phyloP scores from a whole-genome alignment of 1,139 yeast species.

The Geotrichum europaeum region DNA sequence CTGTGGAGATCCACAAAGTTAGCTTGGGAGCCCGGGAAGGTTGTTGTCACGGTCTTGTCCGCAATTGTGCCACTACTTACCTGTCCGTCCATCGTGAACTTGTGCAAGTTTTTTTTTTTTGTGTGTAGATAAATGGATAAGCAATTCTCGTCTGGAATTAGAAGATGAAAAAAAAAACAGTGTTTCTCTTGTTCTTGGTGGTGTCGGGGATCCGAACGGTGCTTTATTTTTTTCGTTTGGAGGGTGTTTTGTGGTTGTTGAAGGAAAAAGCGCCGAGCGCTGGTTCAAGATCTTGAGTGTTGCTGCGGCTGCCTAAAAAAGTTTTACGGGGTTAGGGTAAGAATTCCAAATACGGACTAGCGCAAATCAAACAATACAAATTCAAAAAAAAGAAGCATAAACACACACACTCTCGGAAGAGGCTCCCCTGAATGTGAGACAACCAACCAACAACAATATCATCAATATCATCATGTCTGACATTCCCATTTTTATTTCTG shows the following conservation, averaged over 20 bases:
- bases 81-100: not conserved
- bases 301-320: no score
- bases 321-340: not conserved
- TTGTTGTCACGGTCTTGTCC: not conserved
- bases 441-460: not conserved
- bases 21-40: not conserved
- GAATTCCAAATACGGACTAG: not conserved
- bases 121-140: not conserved
- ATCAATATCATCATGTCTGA: conserved; percentile 20
- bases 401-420: not conserved
- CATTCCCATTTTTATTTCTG: conserved; percentile 52
- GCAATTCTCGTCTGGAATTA: no score
- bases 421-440: not conserved
- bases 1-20: not conserved
- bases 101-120: not conserved
- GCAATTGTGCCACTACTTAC: not conserved
- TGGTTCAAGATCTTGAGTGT: no score
- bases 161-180: no score
- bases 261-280: no score
- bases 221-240: no score
- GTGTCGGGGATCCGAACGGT: no score
- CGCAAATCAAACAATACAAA: no score
- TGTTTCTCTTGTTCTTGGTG: no score
- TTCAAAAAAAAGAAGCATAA: not conserved
- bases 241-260: no score